These are phyloP conservation scores for Anisodus tanguticus DNA, from an alignment of 257 asterid species.

Conservation along the genomic window DNA sequence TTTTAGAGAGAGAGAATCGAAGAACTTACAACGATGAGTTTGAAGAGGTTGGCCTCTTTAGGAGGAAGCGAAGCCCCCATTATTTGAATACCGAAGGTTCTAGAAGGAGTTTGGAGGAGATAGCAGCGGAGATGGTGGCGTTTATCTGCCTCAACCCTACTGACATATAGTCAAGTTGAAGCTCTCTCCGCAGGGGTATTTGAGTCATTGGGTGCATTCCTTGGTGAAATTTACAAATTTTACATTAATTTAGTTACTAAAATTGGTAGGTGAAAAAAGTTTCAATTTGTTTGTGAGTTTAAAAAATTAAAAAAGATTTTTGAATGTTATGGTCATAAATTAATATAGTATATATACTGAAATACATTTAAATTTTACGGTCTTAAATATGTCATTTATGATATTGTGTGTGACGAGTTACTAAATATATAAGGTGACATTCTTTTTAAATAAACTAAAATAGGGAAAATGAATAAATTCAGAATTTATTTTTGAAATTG, in stretches of 20 bases:
- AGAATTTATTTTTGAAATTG: not conserved
- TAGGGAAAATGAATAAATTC: no score
- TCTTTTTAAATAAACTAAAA: no score
- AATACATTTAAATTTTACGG: no score
- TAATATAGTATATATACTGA: no score
- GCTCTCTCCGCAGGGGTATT: not conserved
- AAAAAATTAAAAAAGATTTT: no score
- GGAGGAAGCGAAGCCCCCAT: conserved; percentile 99
- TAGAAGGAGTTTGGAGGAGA: conserved; percentile 28
- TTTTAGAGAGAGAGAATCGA: conserved; percentile 9
- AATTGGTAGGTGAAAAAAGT: no score
- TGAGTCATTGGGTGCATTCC: conserved; percentile 8
- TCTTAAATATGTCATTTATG: no score
- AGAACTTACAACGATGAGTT: conserved; percentile 91
- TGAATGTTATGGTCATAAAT: no score
- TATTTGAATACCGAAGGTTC: conserved; percentile 33
- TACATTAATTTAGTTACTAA: not conserved
- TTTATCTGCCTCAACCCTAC: conserved; percentile 94
- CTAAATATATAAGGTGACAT: no score
- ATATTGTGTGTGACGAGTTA: no score
- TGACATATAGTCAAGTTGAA: conserved; percentile 31
- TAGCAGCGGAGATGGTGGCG: conserved; percentile 62
- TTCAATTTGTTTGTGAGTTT: no score
- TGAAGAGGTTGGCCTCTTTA: conserved; percentile 98
- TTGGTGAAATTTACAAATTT: not conserved